Evolutionary conservation across 768 basidiomycete genomes (phyloP), one percentile per base, ranked within the genome.

Genomic region (Thelephora ganbajun): DNA sequence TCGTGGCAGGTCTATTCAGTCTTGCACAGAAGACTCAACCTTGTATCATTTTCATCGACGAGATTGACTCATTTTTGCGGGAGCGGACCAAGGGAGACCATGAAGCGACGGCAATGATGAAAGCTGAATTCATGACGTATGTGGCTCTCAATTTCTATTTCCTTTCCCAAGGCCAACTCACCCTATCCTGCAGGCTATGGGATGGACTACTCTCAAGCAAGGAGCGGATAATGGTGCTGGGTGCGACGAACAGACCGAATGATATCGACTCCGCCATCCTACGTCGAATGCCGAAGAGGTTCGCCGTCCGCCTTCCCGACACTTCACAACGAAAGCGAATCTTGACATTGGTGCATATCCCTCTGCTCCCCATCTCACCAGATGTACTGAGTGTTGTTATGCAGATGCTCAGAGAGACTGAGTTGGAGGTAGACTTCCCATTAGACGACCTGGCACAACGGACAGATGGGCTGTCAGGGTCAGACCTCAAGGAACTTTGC

Each of bases 91-190:
- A 78, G 48, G 81, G 83, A 9, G 94, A 98, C 58, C 96, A 99
- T 60, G 96, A 99, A 57, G 94, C 91, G 45, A 98, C 92, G 33
- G 92, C 83, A 4, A 97, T 97, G 91, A 93, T 97, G 77, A 96
- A 97, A 63, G 92, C 92, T 0, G 87, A 91, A 58, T 89, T 89
- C 56, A 89, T 90, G 86, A 89, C 84, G 84, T 87, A 59, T 50
- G 82, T 68, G 9, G 20, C 23, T n/a, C 11, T 43, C 45, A 49
- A 20, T 45, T 47, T 23, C 22, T 44, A 54, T 49, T 49, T 46
- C 36, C 50, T 43, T 35, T 11, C 16, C 9, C 35, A 5, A 50
- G 35, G 16, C 19, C 23, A 43, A 18, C 20, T 20, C 47, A 33
- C 33, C 20, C 20, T 2, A 19, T 34, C 30, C 26, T 19, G 3